These are phyloP conservation scores for Niebla homalea DNA, from an alignment of 495 filamentous ascomycete species.

Conservation along the genomic window DNA sequence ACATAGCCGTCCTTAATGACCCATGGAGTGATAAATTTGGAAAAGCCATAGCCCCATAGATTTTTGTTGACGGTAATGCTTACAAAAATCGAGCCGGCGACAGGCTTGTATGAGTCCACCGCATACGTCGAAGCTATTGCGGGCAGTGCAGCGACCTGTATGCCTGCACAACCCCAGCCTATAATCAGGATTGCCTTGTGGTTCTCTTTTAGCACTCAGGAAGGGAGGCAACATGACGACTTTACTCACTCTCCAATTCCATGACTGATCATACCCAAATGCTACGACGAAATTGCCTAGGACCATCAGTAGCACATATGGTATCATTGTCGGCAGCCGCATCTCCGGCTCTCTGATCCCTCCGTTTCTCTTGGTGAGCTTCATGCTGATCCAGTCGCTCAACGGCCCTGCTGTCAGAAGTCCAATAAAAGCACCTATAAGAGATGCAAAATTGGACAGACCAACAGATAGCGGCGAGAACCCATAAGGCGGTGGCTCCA, in stretches of 20 bases:
- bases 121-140: constrained; percentile 35
- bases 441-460: constrained; percentile 30
- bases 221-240: not conserved
- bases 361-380: constrained; percentile 40
- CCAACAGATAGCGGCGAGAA: constrained; percentile 40
- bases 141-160: constrained; percentile 45
- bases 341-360: constrained; percentile 61
- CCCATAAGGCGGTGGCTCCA: constrained; percentile 46
- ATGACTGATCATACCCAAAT: constrained; percentile 43
- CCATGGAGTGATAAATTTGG: constrained; percentile 35
- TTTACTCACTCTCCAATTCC: constrained; percentile 37
- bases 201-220: not conserved
- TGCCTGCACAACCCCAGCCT: constrained; percentile 40
- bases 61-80: constrained; percentile 51
- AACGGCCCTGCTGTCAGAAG: constrained; percentile 44
- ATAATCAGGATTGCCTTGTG: constrained; percentile 32
- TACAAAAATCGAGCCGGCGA: constrained; percentile 47
- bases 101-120: constrained; percentile 51
- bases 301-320: constrained; percentile 42
- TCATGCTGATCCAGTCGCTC: constrained; percentile 45
- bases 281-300: constrained; percentile 49
- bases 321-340: constrained; percentile 49
- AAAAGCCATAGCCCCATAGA: constrained; percentile 40
- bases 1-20: constrained; percentile 25
- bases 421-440: constrained; percentile 41